Percentiles rank a stretch among this genome's conserved stretches.
phyloP scores from a whole-genome alignment of 257 asterid genomes.

The Solanum boliviense region DNA sequence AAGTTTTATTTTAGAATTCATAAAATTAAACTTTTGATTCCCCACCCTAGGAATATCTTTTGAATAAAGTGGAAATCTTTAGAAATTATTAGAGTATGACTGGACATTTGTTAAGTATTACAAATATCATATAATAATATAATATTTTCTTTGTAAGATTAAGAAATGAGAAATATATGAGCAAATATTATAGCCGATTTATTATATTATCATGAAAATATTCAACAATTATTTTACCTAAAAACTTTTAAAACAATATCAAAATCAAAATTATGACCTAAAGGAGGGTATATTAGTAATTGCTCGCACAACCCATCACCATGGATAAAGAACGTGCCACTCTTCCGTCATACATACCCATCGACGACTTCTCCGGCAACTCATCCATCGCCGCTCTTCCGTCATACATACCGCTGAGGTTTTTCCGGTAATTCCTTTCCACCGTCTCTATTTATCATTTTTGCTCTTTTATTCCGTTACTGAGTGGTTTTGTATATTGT shows the following conservation, averaged over 20 bases:
- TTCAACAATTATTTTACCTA: no score
- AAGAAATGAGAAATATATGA: neutral
- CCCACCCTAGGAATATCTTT: no score
- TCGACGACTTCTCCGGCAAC: no score
- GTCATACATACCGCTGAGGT: neutral
- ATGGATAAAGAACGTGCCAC: neutral
- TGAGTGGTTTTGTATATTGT: neutral
- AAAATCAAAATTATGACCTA: neutral
- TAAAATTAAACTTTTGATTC: no score
- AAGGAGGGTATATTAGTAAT: neutral
- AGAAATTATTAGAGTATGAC: no score
- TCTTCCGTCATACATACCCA: neutral
- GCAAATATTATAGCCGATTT: neutral
- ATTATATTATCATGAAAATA: no score
- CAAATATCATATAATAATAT: no score
- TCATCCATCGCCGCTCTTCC: neutral
- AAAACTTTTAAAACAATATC: neutral
- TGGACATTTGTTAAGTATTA: no score
- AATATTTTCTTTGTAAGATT: neutral
- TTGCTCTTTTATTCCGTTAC: neutral
- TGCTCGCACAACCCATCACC: no score
- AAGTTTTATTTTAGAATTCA: no score
- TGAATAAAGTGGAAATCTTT: neutral
- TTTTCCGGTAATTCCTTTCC: neutral
- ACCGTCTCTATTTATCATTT: neutral